Base-by-base conservation (phyloP, 108 stramenopile genomes). In the Nannochloropsis salina region DNA sequence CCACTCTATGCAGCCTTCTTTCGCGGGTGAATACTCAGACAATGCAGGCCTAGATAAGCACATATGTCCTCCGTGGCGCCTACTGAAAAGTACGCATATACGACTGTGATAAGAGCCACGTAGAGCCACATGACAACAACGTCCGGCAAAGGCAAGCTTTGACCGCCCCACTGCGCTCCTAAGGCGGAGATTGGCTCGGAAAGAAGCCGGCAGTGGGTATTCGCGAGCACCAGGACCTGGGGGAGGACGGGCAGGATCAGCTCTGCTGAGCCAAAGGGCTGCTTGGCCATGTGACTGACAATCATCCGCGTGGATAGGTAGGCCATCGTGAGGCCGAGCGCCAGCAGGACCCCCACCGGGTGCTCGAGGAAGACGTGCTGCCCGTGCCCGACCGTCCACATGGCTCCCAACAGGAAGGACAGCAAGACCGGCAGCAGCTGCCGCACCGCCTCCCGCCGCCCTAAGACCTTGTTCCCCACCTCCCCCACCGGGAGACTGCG, bases 201-300 rank as follows among this genome's bases (percentile, higher is more conserved):
- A 74, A 6, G 8, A 3, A 74, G 61, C 61, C n/a, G 4, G 20
- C 61, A 74, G 8, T 74, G n/a, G n/a, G 61, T 74, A n/a, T 74
- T 74, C 4, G n/a, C 4, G 61, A 6, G 20, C 20, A 74, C 61
- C 15, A 74, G 61, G 15, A 74, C 20, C n/a, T 74, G 61, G n/a
- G 61, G 61, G n/a, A 74, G 61, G 61, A 74, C 61, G 61, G 61
- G 61, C n/a, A 74, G n/a, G 61, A n/a, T n/a, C 61, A 74, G 61
- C 6, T 74, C 61, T 15, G 61, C 15, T 6, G 61, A n/a, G n/a
- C 61, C 61, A 74, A 74, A 74, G 61, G 61, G 61, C 61, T 74
- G 61, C 74, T 87, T 87, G 83, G 86, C 86, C 86, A 87, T 87
- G 79, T 87, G 86, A 43, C 83, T 43, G 2, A 87, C 83, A 41